phyloP scores from a whole-genome alignment of 2,329 filamentous ascomycete species.

The Fusarium sp. region DNA sequence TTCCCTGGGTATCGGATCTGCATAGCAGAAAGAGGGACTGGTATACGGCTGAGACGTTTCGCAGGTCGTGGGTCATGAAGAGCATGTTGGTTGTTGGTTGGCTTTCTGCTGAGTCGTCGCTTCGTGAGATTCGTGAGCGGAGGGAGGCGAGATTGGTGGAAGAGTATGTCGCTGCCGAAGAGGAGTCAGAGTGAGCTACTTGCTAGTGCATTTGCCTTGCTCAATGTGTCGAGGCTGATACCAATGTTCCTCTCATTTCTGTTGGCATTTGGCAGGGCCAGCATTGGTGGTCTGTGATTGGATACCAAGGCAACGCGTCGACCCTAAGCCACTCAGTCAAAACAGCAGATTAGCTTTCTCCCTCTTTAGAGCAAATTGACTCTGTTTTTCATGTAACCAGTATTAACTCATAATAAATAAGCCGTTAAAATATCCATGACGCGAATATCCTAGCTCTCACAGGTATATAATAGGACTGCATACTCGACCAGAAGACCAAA shows the following conservation, averaged over 20 bases:
- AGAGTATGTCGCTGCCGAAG: not conserved
- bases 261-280: not conserved
- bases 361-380: not conserved
- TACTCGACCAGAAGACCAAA: not conserved
- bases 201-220: accelerated
- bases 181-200: not conserved
- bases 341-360: not conserved
- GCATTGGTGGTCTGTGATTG: not conserved
- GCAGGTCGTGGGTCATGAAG: not conserved
- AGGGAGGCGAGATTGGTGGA: not conserved
- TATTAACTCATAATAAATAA: not conserved
- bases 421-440: not conserved
- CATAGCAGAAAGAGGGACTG: not conserved
- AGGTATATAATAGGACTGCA: not conserved
- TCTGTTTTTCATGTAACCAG: not conserved
- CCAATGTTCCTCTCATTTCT: accelerated
- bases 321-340: not conserved
- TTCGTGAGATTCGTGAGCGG: not conserved
- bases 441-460: not conserved
- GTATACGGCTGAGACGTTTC: not conserved
- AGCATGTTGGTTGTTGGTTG: constrained; percentile 11
- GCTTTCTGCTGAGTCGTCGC: not conserved
- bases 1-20: not conserved
- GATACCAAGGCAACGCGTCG: accelerated
- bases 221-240: accelerated